phyloP scores from a whole-genome alignment of 2,329 filamentous ascomycete genomes.

The Xylaria sp. region DNA sequence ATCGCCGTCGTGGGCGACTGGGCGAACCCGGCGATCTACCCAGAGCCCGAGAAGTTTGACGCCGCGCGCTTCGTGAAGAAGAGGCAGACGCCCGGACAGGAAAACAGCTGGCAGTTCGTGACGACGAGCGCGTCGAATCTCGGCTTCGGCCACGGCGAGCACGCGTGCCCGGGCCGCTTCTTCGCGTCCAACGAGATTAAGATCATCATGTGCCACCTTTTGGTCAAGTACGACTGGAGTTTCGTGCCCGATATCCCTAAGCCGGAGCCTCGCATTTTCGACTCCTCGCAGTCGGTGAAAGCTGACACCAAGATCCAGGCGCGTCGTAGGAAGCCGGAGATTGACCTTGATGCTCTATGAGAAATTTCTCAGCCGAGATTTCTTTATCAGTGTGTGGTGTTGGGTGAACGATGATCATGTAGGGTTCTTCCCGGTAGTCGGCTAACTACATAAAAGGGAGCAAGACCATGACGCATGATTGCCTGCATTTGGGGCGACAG shows the following conservation, averaged over 20 bases:
- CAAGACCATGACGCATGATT: background rate
- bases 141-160: slow-evolving; percentile 54
- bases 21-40: slow-evolving; percentile 43
- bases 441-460: background rate
- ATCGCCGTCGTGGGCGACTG: slow-evolving; percentile 47
- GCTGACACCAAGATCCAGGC: slow-evolving; percentile 43
- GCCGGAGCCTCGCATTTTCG: slow-evolving; percentile 40
- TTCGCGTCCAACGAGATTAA: slow-evolving; percentile 43
- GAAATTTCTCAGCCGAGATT: background rate
- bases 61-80: slow-evolving; percentile 45
- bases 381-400: background rate
- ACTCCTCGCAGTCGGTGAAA: slow-evolving; percentile 35
- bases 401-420: background rate
- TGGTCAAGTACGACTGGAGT: slow-evolving; percentile 50
- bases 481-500: background rate
- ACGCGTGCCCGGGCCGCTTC: slow-evolving; percentile 50
- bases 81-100: slow-evolving; percentile 46
- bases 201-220: slow-evolving; percentile 40
- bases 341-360: slow-evolving; percentile 45
- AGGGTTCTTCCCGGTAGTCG: background rate
- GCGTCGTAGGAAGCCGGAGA: slow-evolving; percentile 44
- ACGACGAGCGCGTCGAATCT: slow-evolving; percentile 49
- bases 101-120: slow-evolving; percentile 51
- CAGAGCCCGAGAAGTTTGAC: slow-evolving; percentile 47
- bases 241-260: slow-evolving; percentile 43